Evolutionary conservation across 176 grass and related monocot species (phyloP).

Genomic region (sorghum (Sorghum bicolor)): DNA sequence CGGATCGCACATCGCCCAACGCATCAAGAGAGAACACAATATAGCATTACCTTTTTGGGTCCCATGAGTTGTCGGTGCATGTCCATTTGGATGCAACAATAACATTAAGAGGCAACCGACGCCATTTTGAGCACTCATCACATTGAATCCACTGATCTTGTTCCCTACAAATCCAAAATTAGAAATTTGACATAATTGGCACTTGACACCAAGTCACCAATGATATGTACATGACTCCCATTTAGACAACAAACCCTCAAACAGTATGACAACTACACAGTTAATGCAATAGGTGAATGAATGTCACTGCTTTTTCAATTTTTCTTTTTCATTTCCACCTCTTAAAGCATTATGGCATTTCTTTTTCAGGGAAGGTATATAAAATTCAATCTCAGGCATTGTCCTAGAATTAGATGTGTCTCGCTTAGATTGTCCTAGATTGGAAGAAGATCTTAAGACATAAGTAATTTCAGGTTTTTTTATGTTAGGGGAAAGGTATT

Average conservation of each 20-base stretch:
- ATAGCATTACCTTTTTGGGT: slow-evolving; percentile 61
- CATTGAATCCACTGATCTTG: slow-evolving; percentile 99
- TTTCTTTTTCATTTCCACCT: neutral
- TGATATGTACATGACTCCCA: neutral
- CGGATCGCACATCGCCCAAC: neutral
- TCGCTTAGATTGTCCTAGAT: neutral
- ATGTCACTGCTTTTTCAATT: neutral
- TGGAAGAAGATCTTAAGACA: neutral
- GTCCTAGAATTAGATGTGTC: neutral
- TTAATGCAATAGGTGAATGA: neutral
- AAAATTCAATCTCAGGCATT: neutral
- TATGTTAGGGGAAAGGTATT: neutral
- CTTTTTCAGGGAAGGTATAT: neutral
- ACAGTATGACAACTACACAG: neutral
- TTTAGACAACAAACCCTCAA: neutral
- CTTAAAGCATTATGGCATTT: neutral
- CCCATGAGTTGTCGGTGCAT: slow-evolving; percentile 74
- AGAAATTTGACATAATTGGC: slow-evolving; percentile 25
- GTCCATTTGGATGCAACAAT: slow-evolving; percentile 86
- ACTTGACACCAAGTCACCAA: neutral
- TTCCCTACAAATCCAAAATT: slow-evolving; percentile 54
- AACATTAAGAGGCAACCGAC: slow-evolving; percentile 76
- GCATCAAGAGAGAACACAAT: neutral
- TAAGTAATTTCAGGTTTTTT: neutral
- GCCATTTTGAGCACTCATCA: slow-evolving; percentile 97